Base-by-base conservation (phyloP, 306 rosid species). In the Cicer arietinum region DNA sequence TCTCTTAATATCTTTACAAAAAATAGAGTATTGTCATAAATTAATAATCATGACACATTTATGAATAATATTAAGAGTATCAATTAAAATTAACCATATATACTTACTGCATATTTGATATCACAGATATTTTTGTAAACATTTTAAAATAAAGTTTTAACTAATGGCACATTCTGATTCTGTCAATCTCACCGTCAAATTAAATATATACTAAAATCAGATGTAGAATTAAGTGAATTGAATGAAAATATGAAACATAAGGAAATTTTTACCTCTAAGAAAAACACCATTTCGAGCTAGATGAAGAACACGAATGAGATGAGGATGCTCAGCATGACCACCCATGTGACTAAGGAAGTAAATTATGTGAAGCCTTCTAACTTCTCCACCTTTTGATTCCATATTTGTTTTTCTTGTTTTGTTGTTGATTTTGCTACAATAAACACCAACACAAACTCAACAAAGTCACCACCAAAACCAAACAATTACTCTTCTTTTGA, bases 281-380 rank as follows among this genome's bases (percentile, higher is more conserved):
- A 83, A 84, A 75, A 93, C 96, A 0, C 93, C 96, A 54, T 68
- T 82, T 30, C 89, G 83, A 50, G 87, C 51, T 3, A 85, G 82
- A 82, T 91, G 97, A 42, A 88, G 92, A 66, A 93, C 85, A 8
- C 93, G 90, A 69, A 91, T 78, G 59, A 93, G 97, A 82, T 93
- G 97, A n/a, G 93, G 96, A 20, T 88, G 96, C 9, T 89, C 93
- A 8, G 79, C 63, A 5, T 75, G 90, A 63, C 93, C 93, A 45
- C 91, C 92, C 76, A 80, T 78, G 22, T 80, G 89, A 67, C 82
- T 85, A 14, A 93, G 91, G 61, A 85, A 91, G 75, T 93, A 93
- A 46, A 91, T 60, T 47, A 93, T 84, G 67, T 93, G 93, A 81
- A 93, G 71, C 70, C 88, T 83, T 80, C 97, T 83, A 65, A 88